Conservation (phyloP, 352 stramenopile species). For the Thraustotheca clavata region DNA sequence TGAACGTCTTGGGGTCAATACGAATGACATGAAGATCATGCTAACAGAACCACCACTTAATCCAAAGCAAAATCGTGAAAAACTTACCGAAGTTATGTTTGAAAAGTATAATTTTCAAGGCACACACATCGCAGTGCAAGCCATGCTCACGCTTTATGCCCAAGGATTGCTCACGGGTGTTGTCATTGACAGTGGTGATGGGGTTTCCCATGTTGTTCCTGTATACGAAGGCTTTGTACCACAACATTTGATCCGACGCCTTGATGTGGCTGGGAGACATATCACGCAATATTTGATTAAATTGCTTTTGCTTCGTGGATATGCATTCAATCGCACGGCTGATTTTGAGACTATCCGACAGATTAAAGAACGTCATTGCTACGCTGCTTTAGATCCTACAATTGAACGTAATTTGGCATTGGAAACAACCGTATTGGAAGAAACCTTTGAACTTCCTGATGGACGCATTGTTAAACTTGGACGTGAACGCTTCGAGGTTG, state of each 20-base stretch:
- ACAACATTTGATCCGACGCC: conserved; percentile 81
- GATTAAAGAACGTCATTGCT: conserved; percentile 94
- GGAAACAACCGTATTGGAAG: conserved; percentile 90
- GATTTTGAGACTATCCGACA: conserved; percentile 91
- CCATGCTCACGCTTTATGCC: conserved; percentile 91
- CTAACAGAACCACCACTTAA: conserved; percentile 91
- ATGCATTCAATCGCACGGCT: conserved; percentile 87
- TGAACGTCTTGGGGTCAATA: conserved; percentile 75
- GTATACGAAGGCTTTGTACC: conserved; percentile 89
- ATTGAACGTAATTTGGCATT: conserved; percentile 77
- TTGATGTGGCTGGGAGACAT: conserved; percentile 89
- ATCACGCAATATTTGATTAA: conserved; percentile 95
- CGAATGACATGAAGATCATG: conserved; percentile 64
- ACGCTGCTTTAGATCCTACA: conserved; percentile 85
- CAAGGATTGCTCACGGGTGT: conserved; percentile 85
- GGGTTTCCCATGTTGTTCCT: conserved; percentile 89
- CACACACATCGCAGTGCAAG: conserved; percentile 87
- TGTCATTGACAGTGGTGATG: conserved; percentile 90
- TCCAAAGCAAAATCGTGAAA: conserved; percentile 86
- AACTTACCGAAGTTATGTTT: conserved; percentile 90
- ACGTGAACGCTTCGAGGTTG: conserved; percentile 92
- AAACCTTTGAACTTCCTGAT: conserved; percentile 94
- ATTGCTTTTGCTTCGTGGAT: conserved; percentile 84
- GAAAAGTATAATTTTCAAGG: conserved; percentile 89
- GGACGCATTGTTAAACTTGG: conserved; percentile 92